Evolutionary conservation across 257 asterid species (phyloP).

Genomic region (Solanum corneliomulleri): DNA sequence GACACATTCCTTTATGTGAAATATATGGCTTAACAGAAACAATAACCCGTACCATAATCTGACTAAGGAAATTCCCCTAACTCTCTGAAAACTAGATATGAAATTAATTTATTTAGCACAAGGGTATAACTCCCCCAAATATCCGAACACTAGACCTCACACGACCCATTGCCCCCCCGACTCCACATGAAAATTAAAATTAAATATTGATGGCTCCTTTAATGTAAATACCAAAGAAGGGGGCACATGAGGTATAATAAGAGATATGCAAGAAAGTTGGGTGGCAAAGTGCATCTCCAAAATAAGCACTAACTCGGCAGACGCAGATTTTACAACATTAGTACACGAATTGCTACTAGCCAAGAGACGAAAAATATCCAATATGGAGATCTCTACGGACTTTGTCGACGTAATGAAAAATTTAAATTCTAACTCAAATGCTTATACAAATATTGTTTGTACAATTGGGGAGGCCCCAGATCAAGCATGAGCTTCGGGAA

Average conservation of each 20-base stretch:
- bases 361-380: not conserved
- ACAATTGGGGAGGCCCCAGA: not conserved
- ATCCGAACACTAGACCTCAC: not conserved
- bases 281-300: not conserved
- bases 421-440: not conserved
- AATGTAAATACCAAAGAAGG: not conserved
- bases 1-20: not conserved
- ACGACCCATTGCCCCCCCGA: not conserved
- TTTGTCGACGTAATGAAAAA: too few species aligned
- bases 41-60: not conserved
- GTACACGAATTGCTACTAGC: not conserved
- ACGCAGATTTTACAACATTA: too few species aligned
- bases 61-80: not conserved
- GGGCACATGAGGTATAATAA: not conserved
- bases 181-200: not conserved
- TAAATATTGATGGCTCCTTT: not conserved
- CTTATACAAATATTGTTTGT: not conserved
- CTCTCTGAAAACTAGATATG: not conserved
- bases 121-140: not conserved
- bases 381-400: not conserved
- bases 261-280: not conserved
- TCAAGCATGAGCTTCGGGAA: not conserved
- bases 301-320: not conserved
- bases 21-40: not conserved
- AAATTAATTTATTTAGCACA: not conserved